Base-by-base conservation (phyloP, 2,329 filamentous ascomycete genomes). In the Botrytis tulipae region DNA sequence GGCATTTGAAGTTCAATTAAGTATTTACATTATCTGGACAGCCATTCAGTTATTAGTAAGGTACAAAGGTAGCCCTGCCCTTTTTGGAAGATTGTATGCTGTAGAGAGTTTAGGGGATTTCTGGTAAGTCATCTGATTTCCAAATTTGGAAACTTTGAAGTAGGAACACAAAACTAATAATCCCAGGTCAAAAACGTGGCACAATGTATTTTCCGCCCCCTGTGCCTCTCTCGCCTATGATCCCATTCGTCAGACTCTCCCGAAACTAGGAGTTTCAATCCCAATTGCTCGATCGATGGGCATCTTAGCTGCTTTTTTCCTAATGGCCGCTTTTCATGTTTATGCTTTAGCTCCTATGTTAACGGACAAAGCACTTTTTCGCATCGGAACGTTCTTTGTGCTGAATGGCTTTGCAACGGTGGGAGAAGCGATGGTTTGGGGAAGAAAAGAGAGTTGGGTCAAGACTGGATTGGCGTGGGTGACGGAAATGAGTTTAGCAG, bases 21-120 rank as follows among this genome's bases (percentile, higher is more conserved):
- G 82, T 5, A 83, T 84, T 62, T 84, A 83, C 76, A 81, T 84
- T 12, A 75, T 83, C 16, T 84, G 82, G 82, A 84, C 83, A 12
- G 78, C 77, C 9, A 77, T 83, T 48, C 82, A 84, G 73, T 74
- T 83, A 32, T 10, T 81, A 0, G 70, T 84, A 16, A 78, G 83
- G 10, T 84, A 84, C 71, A 80, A 79, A 61, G 81, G 76, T 40
- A 82, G 80, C 70, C 81, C 80, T 22, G 80, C 82, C 29, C 78
- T 84, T 2, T 84, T 84, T 71, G 83, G 82, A 0, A 83, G 82
- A 10, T 73, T 84, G 37, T 84, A 83, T 72, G 75, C 78, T 16
- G 80, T 79, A 9, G 79, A 83, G 71, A 82, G 81, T 61, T 75
- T 83, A 51, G 78, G 79, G 3, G 80, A 80, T 3, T 83, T 83